Evolutionary conservation across 352 stramenopile species (phyloP).

Genomic region (Saprolegnia diclina): DNA sequence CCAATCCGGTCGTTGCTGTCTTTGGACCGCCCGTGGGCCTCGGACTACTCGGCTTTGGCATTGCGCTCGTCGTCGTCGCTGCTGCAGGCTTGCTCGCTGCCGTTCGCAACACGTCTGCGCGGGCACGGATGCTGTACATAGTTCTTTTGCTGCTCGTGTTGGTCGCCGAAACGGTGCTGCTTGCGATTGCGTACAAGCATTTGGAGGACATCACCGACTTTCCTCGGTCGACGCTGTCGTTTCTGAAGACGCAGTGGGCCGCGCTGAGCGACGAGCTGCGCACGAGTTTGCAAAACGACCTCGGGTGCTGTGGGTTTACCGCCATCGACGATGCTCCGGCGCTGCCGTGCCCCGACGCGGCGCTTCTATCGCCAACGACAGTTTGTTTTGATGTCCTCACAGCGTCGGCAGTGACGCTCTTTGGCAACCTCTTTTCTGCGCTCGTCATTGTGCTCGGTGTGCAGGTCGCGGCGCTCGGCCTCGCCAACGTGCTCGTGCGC

Average conservation of each 20-base stretch:
- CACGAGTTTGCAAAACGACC: slow-evolving; percentile 35
- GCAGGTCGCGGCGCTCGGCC: slow-evolving; percentile 34
- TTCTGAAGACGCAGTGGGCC: slow-evolving; percentile 34
- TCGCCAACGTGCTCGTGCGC: slow-evolving; percentile 47
- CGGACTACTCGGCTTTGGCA: slow-evolving; percentile 31
- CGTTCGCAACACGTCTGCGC: slow-evolving; percentile 31
- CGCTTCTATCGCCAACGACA: slow-evolving; percentile 37
- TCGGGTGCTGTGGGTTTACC: slow-evolving; percentile 52
- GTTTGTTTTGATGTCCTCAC: slow-evolving; percentile 36
- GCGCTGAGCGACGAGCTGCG: slow-evolving; percentile 28
- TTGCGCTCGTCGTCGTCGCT: slow-evolving; percentile 30
- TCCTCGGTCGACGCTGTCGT: slow-evolving; percentile 30
- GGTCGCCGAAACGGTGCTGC: slow-evolving; percentile 34
- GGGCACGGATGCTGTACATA: slow-evolving; percentile 34
- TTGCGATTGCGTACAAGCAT: slow-evolving; percentile 37
- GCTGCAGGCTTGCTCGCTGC: slow-evolving; percentile 32
- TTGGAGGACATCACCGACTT: slow-evolving; percentile 39
- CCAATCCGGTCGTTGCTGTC: slow-evolving; percentile 44
- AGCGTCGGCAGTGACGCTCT: slow-evolving; percentile 33
- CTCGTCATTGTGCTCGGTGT: slow-evolving; percentile 35
- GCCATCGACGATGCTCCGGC: slow-evolving; percentile 32
- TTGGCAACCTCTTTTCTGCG: slow-evolving; percentile 37
- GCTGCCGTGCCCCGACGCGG: slow-evolving; percentile 43
- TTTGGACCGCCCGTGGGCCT: slow-evolving; percentile 40
- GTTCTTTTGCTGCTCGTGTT: slow-evolving; percentile 32